A percentile compares a stretch with the other conserved stretches of the same genome.
These are phyloP conservation scores for Arabidopsis hybrid DNA, from an alignment of 441 rosid genomes.

Conservation along the genomic window DNA sequence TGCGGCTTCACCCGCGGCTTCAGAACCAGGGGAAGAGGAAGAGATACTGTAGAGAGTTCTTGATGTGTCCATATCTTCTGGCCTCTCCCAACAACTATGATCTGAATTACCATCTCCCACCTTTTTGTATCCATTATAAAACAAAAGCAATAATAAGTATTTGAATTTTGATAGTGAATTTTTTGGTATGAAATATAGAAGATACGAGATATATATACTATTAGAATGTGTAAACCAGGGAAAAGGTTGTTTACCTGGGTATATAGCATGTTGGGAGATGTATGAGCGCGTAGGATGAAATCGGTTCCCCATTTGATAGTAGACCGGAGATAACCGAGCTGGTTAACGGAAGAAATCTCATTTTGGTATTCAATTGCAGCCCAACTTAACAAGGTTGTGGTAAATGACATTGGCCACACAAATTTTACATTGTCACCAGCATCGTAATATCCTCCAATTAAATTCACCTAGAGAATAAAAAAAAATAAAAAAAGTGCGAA, in stretches of 20 bases:
- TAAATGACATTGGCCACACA: constrained; percentile 71
- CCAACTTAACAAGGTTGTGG: constrained; percentile 67
- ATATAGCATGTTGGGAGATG: constrained; percentile 62
- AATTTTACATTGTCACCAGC: constrained; percentile 82
- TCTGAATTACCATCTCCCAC: constrained; percentile 74
- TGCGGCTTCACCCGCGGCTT: constrained; percentile 69
- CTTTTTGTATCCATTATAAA: constrained; percentile 40
- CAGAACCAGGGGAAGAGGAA: constrained; percentile 60
- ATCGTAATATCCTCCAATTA: constrained; percentile 71
- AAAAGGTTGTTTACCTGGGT: constrained; percentile 52
- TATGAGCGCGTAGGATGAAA: constrained; percentile 56
- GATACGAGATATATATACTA: background rate
- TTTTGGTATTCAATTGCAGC: constrained; percentile 55
- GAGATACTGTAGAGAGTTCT: constrained; percentile 31
- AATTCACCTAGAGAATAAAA: constrained; percentile 47
- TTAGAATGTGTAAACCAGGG: too few relatives aligned
- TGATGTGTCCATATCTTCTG: constrained; percentile 74
- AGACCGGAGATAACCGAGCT: constrained; percentile 46
- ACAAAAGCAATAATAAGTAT: background rate
- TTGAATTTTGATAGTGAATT: background rate
- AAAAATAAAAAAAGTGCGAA: background rate
- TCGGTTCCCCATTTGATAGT: constrained; percentile 69
- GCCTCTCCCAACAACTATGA: constrained; percentile 75
- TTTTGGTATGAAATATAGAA: background rate
- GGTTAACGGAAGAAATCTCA: constrained; percentile 53